A percentile compares a stretch with the other conserved stretches of the same genome.
Conservation (phyloP, 2,329 filamentous ascomycete genomes). For the Fusarium cicatricum region DNA sequence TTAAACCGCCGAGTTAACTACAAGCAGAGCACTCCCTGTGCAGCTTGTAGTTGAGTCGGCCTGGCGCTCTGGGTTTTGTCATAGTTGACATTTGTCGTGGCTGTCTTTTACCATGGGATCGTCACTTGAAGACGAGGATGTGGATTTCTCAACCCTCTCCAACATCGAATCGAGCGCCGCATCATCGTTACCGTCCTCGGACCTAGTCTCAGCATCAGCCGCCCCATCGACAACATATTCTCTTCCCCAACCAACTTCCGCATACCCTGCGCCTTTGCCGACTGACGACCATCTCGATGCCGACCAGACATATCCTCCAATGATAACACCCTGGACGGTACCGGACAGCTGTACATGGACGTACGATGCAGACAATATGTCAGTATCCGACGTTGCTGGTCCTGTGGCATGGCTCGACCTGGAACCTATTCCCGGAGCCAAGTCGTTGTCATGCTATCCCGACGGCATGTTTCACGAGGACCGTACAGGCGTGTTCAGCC, state of each 20-base stretch:
- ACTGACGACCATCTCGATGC: slow-evolving; percentile 34
- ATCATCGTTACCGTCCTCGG: slow-evolving; percentile 4
- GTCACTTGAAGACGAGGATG: slow-evolving; percentile 24
- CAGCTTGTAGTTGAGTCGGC: slow-evolving; percentile 31
- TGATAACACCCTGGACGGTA: slow-evolving; percentile 50
- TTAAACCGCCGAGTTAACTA: slow-evolving; percentile 36
- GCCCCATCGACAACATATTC: slow-evolving; percentile 28
- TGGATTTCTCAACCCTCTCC: slow-evolving; percentile 10
- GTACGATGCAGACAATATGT: slow-evolving; percentile 44
- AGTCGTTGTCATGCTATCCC: slow-evolving; percentile 52
- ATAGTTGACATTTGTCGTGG: slow-evolving; percentile 12
- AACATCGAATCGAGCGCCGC: slow-evolving; percentile 15
- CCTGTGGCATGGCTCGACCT: slow-evolving; percentile 50
- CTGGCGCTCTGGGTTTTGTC: slow-evolving; percentile 14
- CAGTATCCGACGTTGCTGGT: slow-evolving; percentile 37
- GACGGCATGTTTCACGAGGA: slow-evolving; percentile 50
- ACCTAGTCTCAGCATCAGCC: slow-evolving; percentile 17
- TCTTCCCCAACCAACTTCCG: slow-evolving; percentile 25
- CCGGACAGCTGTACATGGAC: slow-evolving; percentile 52
- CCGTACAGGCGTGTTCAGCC: slow-evolving; percentile 51
- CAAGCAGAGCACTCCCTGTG: slow-evolving; percentile 28
- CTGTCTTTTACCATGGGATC: slow-evolving; percentile 25
- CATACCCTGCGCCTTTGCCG: slow-evolving; percentile 21
- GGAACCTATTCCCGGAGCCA: slow-evolving; percentile 47
- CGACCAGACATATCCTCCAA: slow-evolving; percentile 44